Percentiles rank a stretch among this genome's conserved stretches.
Evolutionary conservation across 768 basidiomycete genomes (phyloP).

Genomic region (Asterophora parasitica): DNA sequence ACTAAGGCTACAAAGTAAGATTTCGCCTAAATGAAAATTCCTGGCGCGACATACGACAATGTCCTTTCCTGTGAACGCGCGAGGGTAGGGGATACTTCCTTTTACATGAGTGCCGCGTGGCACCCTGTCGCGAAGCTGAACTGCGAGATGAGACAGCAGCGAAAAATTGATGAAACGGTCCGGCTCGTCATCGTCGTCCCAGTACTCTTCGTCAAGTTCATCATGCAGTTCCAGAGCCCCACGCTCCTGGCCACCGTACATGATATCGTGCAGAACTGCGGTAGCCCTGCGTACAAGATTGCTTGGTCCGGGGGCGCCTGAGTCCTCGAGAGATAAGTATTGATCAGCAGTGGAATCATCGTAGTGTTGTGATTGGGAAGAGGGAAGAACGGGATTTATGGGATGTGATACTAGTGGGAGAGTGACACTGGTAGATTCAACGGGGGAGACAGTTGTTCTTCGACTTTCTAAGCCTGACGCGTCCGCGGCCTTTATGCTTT

Average conservation of each 20-base stretch:
- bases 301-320: constrained; percentile 14
- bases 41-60: constrained; percentile 62
- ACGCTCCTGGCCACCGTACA: constrained; percentile 9
- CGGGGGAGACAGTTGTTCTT: constrained; percentile 2
- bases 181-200: constrained; percentile 45
- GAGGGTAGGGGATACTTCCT: constrained; percentile 88
- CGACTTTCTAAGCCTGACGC: neutral
- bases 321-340: constrained; percentile 7
- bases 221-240: constrained; percentile 21
- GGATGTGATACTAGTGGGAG: neutral
- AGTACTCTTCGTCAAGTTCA: constrained; percentile 44
- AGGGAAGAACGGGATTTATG: neutral
- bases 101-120: constrained; percentile 87
- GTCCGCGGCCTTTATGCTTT: constrained; percentile 1
- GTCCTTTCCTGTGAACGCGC: constrained; percentile 92
- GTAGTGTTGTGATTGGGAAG: neutral
- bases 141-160: constrained; percentile 82
- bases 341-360: constrained; percentile 7
- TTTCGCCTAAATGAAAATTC: neutral
- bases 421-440: neutral
- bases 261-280: constrained; percentile 13
- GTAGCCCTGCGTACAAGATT: constrained; percentile 15
- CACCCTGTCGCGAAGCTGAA: constrained; percentile 84
- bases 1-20: constrained; percentile 37
- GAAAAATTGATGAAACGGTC: constrained; percentile 86